Percentiles rank a stretch among this genome's conserved stretches.
These are phyloP conservation scores for Selaginella moellendorffii DNA, from an alignment of 75 land plant genomes.

Conservation along the genomic window DNA sequence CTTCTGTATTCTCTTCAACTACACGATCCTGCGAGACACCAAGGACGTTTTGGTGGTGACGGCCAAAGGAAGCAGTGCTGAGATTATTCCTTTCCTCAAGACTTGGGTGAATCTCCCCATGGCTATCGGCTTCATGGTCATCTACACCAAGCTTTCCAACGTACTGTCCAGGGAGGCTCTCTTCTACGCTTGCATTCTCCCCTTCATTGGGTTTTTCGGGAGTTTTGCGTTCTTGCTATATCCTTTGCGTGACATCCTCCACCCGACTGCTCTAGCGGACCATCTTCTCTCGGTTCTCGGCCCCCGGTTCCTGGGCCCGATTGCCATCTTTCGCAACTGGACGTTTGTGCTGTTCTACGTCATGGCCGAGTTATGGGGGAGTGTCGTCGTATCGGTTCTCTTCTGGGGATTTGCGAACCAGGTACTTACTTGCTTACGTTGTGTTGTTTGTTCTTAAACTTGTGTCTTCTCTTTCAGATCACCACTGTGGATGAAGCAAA, in stretches of 20 bases:
- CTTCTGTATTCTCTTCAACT: slow-evolving; percentile 10
- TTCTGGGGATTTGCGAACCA: slow-evolving; percentile 11
- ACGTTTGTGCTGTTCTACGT: background rate
- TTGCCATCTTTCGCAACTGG: slow-evolving; percentile 6
- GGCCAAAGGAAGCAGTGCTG: slow-evolving; percentile 5
- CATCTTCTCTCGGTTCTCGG: background rate
- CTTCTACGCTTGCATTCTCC: slow-evolving; percentile 4
- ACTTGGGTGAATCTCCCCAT: slow-evolving; percentile 8
- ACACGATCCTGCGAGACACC: slow-evolving; percentile 5
- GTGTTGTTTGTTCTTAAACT: background rate
- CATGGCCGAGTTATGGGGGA: slow-evolving; percentile 9
- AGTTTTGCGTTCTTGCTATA: slow-evolving; percentile 2
- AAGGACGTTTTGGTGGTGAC: slow-evolving; percentile 5
- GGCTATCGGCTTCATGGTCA: slow-evolving; percentile 9
- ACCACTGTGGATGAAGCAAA: slow-evolving; percentile 11
- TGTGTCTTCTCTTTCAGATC: background rate
- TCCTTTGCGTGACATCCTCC: background rate
- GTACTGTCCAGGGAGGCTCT: slow-evolving; percentile 6
- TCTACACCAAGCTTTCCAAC: slow-evolving; percentile 8
- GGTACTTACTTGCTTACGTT: background rate
- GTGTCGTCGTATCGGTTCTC: slow-evolving; percentile 9
- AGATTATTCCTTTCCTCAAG: slow-evolving; percentile 9
- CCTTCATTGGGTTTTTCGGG: slow-evolving; percentile 7
- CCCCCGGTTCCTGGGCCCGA: slow-evolving; percentile 5
- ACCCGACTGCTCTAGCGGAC: slow-evolving; percentile 5